Conservation (phyloP, 2,329 filamentous ascomycete genomes). For the Sporothrix protearum region DNA sequence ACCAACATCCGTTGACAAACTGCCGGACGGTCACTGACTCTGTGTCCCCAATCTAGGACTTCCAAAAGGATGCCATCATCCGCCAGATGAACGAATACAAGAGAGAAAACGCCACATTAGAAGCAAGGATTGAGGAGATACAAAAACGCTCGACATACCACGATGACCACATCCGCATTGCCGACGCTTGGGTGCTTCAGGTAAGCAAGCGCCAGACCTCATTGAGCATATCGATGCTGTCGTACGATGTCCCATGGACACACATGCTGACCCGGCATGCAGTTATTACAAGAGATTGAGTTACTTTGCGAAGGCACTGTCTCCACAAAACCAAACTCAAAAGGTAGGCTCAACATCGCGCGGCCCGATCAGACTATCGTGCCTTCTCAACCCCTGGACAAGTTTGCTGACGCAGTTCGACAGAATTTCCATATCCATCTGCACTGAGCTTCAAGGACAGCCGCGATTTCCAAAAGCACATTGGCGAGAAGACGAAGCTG, state of each 20-base stretch:
- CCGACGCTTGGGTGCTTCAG: slow-evolving; percentile 94
- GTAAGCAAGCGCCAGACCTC: slow-evolving; percentile 42
- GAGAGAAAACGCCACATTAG: slow-evolving; percentile 77
- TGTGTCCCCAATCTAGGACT: slow-evolving; percentile 58
- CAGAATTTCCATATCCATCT: slow-evolving; percentile 56
- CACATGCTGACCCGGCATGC: neutral
- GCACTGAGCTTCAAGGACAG: slow-evolving; percentile 60
- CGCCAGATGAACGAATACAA: slow-evolving; percentile 99
- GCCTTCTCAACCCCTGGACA: too few relatives aligned
- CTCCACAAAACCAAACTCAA: slow-evolving; percentile 42
- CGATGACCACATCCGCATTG: slow-evolving; percentile 85
- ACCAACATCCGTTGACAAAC: too few relatives aligned
- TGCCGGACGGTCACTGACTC: slow-evolving; percentile 28
- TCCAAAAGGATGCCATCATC: slow-evolving; percentile 93
- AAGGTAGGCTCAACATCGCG: slow-evolving; percentile 36
- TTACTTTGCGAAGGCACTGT: slow-evolving; percentile 53
- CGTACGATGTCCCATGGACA: neutral
- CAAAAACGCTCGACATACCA: slow-evolving; percentile 75
- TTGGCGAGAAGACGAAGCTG: slow-evolving; percentile 69
- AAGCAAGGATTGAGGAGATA: slow-evolving; percentile 75
- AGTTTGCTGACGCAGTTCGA: neutral
- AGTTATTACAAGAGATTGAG: slow-evolving; percentile 64
- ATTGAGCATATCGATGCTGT: neutral
- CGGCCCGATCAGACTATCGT: too few relatives aligned
- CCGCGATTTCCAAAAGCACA: slow-evolving; percentile 74